phyloP scores from a whole-genome alignment of 1,139 yeast genomes.

The Protomyces macrosporus region DNA sequence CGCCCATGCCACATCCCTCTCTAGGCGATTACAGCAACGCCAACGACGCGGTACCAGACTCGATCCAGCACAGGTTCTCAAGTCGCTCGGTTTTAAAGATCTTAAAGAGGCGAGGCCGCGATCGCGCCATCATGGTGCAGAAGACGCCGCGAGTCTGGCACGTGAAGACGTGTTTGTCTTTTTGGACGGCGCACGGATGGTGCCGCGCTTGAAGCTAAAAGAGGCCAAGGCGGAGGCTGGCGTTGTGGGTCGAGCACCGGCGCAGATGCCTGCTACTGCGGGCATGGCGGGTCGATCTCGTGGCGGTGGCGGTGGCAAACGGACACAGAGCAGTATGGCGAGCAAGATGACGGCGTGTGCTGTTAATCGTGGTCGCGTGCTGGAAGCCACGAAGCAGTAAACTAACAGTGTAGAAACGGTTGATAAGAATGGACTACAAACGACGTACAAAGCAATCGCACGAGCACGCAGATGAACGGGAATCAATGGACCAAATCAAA shows the following conservation, averaged over 20 bases:
- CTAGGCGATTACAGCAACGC: constrained; percentile 2
- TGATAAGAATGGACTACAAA: too few species aligned
- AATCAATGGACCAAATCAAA: too few species aligned
- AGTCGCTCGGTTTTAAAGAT: not conserved
- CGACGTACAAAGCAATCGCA: too few species aligned
- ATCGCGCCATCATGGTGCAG: not conserved
- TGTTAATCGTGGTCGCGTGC: not conserved
- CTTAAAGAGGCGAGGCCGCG: not conserved
- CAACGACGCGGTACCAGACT: constrained; percentile 11
- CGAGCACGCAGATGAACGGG: too few species aligned
- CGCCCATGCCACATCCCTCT: not conserved
- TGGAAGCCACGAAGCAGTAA: not conserved
- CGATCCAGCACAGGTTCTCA: not conserved
- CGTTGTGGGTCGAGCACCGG: not conserved
- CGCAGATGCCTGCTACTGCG: not conserved
- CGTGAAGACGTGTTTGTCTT: not conserved
- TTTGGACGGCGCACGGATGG: not conserved
- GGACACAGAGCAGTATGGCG: not conserved
- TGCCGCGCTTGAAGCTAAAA: not conserved
- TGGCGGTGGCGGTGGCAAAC: not conserved
- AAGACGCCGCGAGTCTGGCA: not conserved
- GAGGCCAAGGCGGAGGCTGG: not conserved
- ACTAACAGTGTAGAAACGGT: too few species aligned
- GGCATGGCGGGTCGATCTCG: not conserved
- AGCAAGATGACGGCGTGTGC: not conserved